Conservation (phyloP, 352 stramenopile genomes). For the Vaucheria bursata region DNA sequence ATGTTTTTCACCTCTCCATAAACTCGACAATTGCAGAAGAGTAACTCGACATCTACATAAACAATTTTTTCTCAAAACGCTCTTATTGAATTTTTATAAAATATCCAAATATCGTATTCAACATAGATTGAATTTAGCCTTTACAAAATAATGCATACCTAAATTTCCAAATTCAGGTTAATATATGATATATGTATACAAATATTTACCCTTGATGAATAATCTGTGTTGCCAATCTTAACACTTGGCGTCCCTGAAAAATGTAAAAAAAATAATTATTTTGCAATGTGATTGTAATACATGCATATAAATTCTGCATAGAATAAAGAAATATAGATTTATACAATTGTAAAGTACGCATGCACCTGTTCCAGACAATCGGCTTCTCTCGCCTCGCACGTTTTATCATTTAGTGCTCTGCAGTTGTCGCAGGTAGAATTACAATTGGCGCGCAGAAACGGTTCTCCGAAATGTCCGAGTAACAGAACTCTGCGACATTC, state of each 20-base stretch:
- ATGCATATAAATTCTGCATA: constrained; percentile 1
- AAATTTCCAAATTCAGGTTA: neutral
- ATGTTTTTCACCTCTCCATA: constrained; percentile 33
- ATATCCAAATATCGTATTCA: no score
- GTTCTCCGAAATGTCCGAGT: constrained; percentile 78
- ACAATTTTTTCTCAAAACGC: no score
- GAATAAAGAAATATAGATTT: neutral
- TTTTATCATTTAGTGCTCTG: constrained; percentile 19
- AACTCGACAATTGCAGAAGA: constrained; percentile 27
- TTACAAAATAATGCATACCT: no score
- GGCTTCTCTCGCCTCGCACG: constrained; percentile 13
- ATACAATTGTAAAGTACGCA: constrained; percentile 3
- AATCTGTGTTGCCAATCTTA: constrained; percentile 22
- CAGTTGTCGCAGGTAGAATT: constrained; percentile 79
- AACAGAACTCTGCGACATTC: constrained; percentile 69
- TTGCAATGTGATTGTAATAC: neutral
- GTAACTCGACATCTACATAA: constrained; percentile 17
- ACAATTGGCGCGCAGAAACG: constrained; percentile 63
- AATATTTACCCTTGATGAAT: constrained; percentile 2
- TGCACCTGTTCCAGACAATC: constrained; percentile 32
- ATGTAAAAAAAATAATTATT: constrained; percentile 6
- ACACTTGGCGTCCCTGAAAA: constrained; percentile 11
- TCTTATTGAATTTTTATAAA: no score
- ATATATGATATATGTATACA: neutral
- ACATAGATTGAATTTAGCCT: no score